Conservation (phyloP, 2,329 filamentous ascomycete genomes). For the Pseudofabraea citricarpa region DNA sequence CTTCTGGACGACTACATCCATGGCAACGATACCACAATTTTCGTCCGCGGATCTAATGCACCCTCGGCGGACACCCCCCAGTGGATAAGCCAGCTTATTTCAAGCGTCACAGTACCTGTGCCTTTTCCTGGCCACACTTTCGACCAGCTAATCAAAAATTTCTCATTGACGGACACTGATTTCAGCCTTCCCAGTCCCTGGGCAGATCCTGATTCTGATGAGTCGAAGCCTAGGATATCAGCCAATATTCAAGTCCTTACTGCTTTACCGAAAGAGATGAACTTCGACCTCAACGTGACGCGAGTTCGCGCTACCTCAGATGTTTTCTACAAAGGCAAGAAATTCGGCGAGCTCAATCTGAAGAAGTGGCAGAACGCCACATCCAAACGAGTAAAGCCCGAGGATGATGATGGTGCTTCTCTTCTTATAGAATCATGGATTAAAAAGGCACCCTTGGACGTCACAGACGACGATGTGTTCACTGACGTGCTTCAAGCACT, state of each 20-base stretch:
- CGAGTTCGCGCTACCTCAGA: constrained; percentile 72
- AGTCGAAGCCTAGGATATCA: constrained; percentile 72
- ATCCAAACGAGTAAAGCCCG: constrained; percentile 62
- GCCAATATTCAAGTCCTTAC: constrained; percentile 78
- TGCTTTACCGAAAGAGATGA: constrained; percentile 77
- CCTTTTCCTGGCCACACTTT: constrained; percentile 79
- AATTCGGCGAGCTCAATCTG: constrained; percentile 78
- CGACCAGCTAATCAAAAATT: constrained; percentile 80
- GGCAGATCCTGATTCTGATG: constrained; percentile 69
- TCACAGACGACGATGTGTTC: constrained; percentile 77
- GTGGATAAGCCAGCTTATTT: constrained; percentile 79
- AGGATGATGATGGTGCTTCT: constrained; percentile 51
- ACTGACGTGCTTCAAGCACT: constrained; percentile 75
- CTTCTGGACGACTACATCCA: constrained; percentile 78
- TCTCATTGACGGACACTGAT: constrained; percentile 78
- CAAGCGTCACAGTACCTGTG: constrained; percentile 76
- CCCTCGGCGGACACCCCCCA: constrained; percentile 64
- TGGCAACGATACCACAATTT: constrained; percentile 73
- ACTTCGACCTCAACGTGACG: constrained; percentile 76
- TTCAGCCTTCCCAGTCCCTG: constrained; percentile 80
- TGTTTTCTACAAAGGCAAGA: constrained; percentile 71
- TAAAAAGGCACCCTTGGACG: constrained; percentile 72
- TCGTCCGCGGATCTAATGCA: constrained; percentile 72
- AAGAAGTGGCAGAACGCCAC: constrained; percentile 79
- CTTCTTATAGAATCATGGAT: constrained; percentile 74